These are phyloP conservation scores for Diaporthe sp. DNA, from an alignment of 2,329 filamentous ascomycete genomes.

Conservation along the genomic window DNA sequence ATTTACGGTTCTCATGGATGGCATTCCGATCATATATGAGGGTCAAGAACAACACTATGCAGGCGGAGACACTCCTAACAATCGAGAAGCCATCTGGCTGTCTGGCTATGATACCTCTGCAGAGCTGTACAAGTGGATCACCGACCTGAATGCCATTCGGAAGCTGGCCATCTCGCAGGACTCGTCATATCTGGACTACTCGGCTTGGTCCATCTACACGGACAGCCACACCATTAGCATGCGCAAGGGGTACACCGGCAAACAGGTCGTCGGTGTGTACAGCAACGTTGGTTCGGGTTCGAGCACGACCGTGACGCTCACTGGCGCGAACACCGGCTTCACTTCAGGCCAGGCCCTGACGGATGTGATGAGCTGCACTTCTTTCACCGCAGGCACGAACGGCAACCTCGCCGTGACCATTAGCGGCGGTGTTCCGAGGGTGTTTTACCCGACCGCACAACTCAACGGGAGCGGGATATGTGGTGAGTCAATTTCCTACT, in stretches of 20 bases:
- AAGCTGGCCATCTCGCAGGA: slow-evolving; percentile 52
- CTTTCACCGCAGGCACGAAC: slow-evolving; percentile 51
- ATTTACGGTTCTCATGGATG: slow-evolving; percentile 64
- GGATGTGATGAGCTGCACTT: slow-evolving; percentile 57
- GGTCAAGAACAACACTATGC: slow-evolving; percentile 67
- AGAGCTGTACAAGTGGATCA: slow-evolving; percentile 57
- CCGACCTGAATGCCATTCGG: slow-evolving; percentile 61
- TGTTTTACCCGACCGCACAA: slow-evolving; percentile 50
- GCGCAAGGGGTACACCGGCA: slow-evolving; percentile 52
- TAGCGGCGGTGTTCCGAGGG: slow-evolving; percentile 52
- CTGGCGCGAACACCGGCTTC: slow-evolving; percentile 51
- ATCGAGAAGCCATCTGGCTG: slow-evolving; percentile 62
- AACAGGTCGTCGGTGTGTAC: slow-evolving; percentile 52
- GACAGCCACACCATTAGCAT: slow-evolving; percentile 55
- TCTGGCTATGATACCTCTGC: slow-evolving; percentile 55
- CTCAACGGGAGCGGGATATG: slow-evolving; percentile 50
- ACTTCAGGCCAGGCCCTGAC: slow-evolving; percentile 45
- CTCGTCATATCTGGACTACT: slow-evolving; percentile 50
- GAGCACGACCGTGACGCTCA: slow-evolving; percentile 45
- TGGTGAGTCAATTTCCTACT: slow-evolving; percentile 26
- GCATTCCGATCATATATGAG: slow-evolving; percentile 68
- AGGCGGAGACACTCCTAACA: slow-evolving; percentile 53
- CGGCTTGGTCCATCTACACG: slow-evolving; percentile 50
- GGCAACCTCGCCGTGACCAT: slow-evolving; percentile 57
- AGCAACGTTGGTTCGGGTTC: slow-evolving; percentile 51